Base-by-base conservation (phyloP, 108 stramenopile species). In the Schizochytrium sp. region DNA sequence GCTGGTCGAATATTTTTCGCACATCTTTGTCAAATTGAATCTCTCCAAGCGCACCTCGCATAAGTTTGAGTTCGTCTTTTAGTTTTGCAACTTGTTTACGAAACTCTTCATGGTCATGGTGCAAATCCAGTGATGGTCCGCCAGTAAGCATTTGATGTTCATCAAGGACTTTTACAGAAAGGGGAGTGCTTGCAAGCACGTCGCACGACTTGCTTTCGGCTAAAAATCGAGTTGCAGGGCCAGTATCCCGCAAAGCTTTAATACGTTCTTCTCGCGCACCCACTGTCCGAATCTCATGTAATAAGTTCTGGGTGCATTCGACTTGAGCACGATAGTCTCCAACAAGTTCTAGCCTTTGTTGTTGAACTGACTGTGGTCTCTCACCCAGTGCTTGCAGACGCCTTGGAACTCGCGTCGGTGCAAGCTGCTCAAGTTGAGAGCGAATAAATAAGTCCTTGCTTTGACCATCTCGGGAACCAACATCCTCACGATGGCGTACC, bases 41-140 rank as follows among this genome's bases (percentile, higher is more conserved):
- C 19, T 10, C 61, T 5, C 42, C 61, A 42, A 64, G 61, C 8
- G 61, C 61, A 42, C 61, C 61, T 4, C 12, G 61, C 4, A 64
- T 4, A 64, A 64, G 61, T 42, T 13, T 38, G 38, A 64, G 61
- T 4, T 64, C 61, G 7, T 64, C 41, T 42, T 64, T 64, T 38
- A 64, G 1, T 19, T n/a, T 10, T 4, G 38, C 41, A 38, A 64
- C 42, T 42, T 64, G 61, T 13, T 13, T 38, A 10, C 61, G 61
- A n/a, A 64, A 64, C 61, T 64, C 61, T n/a, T 64, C 42, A n/a
- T 64, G 61, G 42, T 64, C 61, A 13, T 42, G 38, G 19, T 64
- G 41, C 7, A 64, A 42, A 13, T n/a, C 61, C 12, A 10, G 41
- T 4, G 61, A 17, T 17, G 10, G 61, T 7, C 61, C 61, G 42